Conservation (phyloP, 352 stramenopile species). For the Phytopythium helicoides region DNA sequence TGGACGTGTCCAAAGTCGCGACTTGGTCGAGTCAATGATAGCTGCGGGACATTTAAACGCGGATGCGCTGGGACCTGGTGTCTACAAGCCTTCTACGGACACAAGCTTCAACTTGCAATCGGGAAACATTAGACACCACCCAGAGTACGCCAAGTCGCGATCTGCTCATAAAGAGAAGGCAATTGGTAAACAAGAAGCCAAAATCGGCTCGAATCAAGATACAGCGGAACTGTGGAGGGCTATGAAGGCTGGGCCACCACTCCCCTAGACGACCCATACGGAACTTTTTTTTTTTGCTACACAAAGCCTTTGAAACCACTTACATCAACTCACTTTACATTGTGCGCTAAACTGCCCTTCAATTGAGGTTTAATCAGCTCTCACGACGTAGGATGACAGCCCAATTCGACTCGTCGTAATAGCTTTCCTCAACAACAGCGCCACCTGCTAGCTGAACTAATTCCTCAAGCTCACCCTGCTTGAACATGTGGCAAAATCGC, state of each 20-base stretch:
- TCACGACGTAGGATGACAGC: constrained; percentile 68
- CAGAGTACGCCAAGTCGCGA: constrained; percentile 12
- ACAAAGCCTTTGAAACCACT: too few species aligned
- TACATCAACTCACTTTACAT: too few species aligned
- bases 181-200: too few species aligned
- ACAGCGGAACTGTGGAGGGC: constrained; percentile 27
- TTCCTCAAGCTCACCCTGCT: constrained; percentile 75
- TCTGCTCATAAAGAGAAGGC: too few species aligned
- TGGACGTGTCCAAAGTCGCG: constrained; percentile 28
- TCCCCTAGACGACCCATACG: constrained; percentile 1
- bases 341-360: background rate
- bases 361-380: constrained; percentile 20
- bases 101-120: constrained; percentile 18
- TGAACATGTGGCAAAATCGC: constrained; percentile 89
- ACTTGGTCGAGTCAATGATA: constrained; percentile 50
- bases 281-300: background rate
- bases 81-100: constrained; percentile 27
- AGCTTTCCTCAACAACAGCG: constrained; percentile 62
- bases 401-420: constrained; percentile 89
- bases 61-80: constrained; percentile 24
- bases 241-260: constrained; percentile 24
- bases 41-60: constrained; percentile 39
- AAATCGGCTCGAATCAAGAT: background rate
- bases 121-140: constrained; percentile 42
- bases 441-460: constrained; percentile 59